A percentile compares a stretch with the other conserved stretches of the same genome.
Evolutionary conservation across 2,329 filamentous ascomycete species (phyloP).

Genomic region (Zymoseptoria crescenta): DNA sequence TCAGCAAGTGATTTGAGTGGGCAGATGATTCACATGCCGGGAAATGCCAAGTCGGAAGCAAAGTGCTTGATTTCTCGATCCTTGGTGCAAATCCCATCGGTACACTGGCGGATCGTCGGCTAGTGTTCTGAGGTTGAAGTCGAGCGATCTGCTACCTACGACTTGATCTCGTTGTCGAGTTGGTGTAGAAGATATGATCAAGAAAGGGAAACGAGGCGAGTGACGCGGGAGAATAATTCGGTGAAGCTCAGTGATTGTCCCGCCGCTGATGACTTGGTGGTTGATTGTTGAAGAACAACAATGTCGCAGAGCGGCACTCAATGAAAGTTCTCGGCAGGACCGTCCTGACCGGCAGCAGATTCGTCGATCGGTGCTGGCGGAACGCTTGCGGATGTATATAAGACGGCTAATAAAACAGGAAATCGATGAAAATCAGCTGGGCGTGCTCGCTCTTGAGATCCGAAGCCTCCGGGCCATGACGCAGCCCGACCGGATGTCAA

Average conservation of each 20-base stretch:
- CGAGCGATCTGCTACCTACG: no score
- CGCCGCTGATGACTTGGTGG: not conserved
- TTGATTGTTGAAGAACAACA: not conserved
- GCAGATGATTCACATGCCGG: not conserved
- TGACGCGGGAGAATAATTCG: not conserved
- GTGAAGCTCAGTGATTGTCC: not conserved
- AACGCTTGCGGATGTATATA: not conserved
- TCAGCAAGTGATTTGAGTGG: not conserved
- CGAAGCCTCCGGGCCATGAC: not conserved
- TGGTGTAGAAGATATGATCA: not conserved
- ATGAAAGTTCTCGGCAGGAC: not conserved
- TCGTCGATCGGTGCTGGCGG: not conserved
- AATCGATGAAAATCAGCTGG: not conserved
- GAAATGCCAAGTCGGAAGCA: not conserved
- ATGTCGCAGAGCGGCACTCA: not conserved
- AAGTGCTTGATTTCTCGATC: not conserved
- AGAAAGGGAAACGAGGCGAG: not conserved
- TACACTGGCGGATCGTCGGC: not conserved
- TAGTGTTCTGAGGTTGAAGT: not conserved
- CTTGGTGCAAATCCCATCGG: not conserved
- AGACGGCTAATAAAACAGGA: no score
- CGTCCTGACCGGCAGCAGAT: not conserved
- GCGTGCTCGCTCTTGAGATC: not conserved
- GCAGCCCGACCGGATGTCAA: not conserved
- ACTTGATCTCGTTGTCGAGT: no score